Conservation (phyloP, 768 basidiomycete genomes). For the Termitomyces heimii region DNA sequence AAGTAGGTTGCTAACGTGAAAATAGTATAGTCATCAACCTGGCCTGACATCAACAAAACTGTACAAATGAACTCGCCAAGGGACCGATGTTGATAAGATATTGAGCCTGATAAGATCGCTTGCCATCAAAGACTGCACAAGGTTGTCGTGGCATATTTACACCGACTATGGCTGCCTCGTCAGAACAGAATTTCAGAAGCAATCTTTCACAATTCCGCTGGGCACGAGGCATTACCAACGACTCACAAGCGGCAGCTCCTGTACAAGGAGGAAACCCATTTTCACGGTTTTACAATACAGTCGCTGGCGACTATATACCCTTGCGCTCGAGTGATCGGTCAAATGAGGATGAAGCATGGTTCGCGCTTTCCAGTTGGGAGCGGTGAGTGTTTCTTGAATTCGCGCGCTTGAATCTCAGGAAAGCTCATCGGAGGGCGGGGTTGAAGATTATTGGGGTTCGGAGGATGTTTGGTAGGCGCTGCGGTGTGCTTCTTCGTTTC, state of each 20-base stretch:
- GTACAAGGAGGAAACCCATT: constrained; percentile 56
- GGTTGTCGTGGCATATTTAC: constrained; percentile 13
- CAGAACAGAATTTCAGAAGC: constrained; percentile 66
- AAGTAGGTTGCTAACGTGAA: neutral
- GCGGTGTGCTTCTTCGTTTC: constrained; percentile 91
- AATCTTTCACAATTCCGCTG: constrained; percentile 86
- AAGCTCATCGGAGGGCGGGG: constrained; percentile 1
- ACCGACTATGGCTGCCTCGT: constrained; percentile 16
- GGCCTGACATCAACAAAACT: too few species aligned
- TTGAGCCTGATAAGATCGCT: neutral
- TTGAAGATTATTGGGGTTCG: constrained; percentile 80
- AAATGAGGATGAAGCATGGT: constrained; percentile 96
- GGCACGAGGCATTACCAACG: constrained; percentile 68
- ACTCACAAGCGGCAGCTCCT: constrained; percentile 36
- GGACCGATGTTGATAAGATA: neutral
- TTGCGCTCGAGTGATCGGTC: constrained; percentile 74
- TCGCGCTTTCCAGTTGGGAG: constrained; percentile 91
- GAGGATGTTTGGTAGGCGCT: constrained; percentile 84
- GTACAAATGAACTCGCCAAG: too few species aligned
- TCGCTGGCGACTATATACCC: constrained; percentile 87
- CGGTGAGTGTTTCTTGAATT: constrained; percentile 39
- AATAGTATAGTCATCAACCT: neutral
- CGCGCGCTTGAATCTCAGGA: too few species aligned
- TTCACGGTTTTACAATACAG: constrained; percentile 79
- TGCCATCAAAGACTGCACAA: neutral